Evolutionary conservation across 768 basidiomycete genomes (phyloP).

Genomic region (Auricularia auricula-judae): DNA sequence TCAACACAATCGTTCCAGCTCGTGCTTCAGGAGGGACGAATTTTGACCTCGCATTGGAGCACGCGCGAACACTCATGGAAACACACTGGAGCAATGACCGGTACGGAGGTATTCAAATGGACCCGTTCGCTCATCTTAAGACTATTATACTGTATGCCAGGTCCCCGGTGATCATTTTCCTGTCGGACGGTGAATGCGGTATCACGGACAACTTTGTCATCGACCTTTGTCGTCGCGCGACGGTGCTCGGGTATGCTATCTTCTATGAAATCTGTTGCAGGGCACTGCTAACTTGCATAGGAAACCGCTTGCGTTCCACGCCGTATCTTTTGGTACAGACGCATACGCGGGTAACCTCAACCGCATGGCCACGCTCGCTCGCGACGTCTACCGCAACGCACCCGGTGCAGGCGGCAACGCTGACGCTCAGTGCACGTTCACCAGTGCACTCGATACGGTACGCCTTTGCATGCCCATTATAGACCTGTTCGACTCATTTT

Average conservation of each 20-base stretch:
- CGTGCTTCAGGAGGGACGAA: conserved; percentile 28
- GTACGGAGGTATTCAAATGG: conserved; percentile 15
- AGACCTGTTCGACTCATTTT: background rate
- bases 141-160: conserved; percentile 16
- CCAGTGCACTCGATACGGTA: conserved; percentile 41
- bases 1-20: conserved; percentile 26
- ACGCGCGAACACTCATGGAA: conserved; percentile 29
- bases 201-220: conserved; percentile 28
- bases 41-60: conserved; percentile 29
- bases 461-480: conserved; percentile 4
- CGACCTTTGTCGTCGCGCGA: conserved; percentile 30
- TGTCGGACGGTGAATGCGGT: conserved; percentile 43
- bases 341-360: conserved; percentile 19
- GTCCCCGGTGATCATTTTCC: conserved; percentile 41
- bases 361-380: conserved; percentile 43
- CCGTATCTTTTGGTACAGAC: conserved; percentile 40
- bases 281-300: conserved; percentile 17
- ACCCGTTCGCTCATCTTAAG: background rate
- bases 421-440: conserved; percentile 34
- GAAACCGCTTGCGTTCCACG: conserved; percentile 45
- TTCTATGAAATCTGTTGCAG: background rate
- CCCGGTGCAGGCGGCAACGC: conserved; percentile 23
- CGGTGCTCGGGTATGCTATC: conserved; percentile 31
- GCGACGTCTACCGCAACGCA: conserved; percentile 32
- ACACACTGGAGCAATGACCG: conserved; percentile 39